Base-by-base conservation (phyloP, 257 asterid genomes). In the Rubia yunnanensis region DNA sequence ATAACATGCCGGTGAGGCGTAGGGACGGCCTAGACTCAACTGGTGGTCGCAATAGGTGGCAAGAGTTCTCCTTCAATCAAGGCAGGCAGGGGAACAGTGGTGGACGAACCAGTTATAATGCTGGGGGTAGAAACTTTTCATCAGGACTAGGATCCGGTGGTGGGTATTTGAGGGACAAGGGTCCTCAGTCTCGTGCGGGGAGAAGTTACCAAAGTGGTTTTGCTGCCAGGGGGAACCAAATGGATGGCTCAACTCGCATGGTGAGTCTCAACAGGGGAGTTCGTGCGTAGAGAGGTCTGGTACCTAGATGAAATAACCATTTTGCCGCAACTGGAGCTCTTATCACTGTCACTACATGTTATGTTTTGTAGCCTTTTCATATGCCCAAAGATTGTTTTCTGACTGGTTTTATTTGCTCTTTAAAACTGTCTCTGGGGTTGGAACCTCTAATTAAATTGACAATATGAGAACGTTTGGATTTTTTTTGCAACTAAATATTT, bases 251-350 rank as follows among this genome's bases (percentile, higher is more conserved):
- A 1, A 75, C 81, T 18, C 80, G 96, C 30, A 86, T 91, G 98
- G 98, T 92, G 35, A 92, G 73, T 73, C 96, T 92, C 23, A 92
- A 81, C 84, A 79, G 87, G 61, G 95, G 98, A 10, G 73, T 74
- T 55, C 88, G 94, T 1, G 46, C 77, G 23, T 88, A 75, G 38
- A 64, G 68, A 8, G 68, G 6, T 15, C 4, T 9, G 49, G 4
- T n/a, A 23, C 55, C 8, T 18, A 61, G 13, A 23, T 15, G 27
- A 9, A 27, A 2, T 10, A 3, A 9, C 15, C 17, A 44, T 26
- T 30, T 13, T 14, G 52, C 52, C 17, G 52, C 52, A 10, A n/a
- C 34, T 9, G 22, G 11, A 28, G 41, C 38, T 64, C 36, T 41
- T 27, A 2, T 27, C 1, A n/a, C 41, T 20, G 15, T 22, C 23